phyloP scores from a whole-genome alignment of 202 grass and related monocot genomes.

The Musa balbisiana region DNA sequence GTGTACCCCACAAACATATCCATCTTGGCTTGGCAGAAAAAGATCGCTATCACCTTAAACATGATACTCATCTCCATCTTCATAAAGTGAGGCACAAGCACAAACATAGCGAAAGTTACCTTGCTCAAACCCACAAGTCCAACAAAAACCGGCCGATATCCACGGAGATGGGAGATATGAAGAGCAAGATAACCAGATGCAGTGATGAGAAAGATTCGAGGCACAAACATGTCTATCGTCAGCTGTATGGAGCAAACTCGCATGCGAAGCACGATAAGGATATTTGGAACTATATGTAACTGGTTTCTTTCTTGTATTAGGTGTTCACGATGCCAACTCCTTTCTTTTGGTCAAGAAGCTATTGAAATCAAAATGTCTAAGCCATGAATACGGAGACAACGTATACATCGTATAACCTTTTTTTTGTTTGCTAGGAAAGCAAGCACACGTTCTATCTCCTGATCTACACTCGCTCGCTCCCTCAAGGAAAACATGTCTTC shows the following conservation, averaged over 20 bases:
- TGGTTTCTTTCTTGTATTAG: neutral
- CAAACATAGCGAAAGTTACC: constrained; percentile 24
- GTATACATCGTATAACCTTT: too few species aligned
- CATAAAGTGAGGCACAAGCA: constrained; percentile 33
- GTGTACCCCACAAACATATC: constrained; percentile 27
- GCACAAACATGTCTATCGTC: constrained; percentile 10
- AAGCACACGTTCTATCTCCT: too few species aligned
- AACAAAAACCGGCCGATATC: constrained; percentile 12
- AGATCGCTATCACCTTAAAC: constrained; percentile 16
- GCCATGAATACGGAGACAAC: too few species aligned
- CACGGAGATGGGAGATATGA: constrained; percentile 1
- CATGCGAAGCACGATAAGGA: neutral
- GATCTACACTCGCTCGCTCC: too few species aligned
- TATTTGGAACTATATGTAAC: neutral
- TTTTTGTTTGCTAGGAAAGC: too few species aligned
- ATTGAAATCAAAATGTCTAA: too few species aligned
- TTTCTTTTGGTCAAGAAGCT: too few species aligned
- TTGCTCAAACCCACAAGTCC: constrained; percentile 7
- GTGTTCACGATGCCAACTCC: too few species aligned
- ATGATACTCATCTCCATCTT: constrained; percentile 29
- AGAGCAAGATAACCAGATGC: neutral
- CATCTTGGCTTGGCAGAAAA: neutral
- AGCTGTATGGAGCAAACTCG: constrained; percentile 8
- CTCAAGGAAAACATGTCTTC: too few species aligned
- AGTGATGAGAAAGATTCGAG: neutral